Conservation (phyloP, 176 grass and related monocot species). For the Triticum urartu region DNA sequence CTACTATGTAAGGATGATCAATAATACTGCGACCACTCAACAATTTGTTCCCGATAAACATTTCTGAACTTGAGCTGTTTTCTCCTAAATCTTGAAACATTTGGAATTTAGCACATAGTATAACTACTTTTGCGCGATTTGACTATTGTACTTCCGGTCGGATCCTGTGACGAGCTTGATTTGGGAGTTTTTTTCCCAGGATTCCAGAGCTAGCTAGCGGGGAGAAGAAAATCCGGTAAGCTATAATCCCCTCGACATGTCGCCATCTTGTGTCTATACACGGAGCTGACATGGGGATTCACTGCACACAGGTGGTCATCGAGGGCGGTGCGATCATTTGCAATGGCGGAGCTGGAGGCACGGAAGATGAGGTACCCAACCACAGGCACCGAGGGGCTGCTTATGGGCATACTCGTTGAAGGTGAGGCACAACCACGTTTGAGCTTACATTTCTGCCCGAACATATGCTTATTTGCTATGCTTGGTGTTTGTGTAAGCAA, state of each 20-base stretch:
- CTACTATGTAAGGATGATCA: conserved; percentile 31
- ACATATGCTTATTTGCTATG: not conserved
- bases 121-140: not conserved
- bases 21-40: not conserved
- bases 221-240: conserved; percentile 51
- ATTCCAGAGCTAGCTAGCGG: conserved; percentile 44
- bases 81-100: not conserved
- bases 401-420: conserved; percentile 89
- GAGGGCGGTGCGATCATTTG: conserved; percentile 73
- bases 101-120: too few relatives aligned
- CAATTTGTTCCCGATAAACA: not conserved
- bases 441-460: not conserved
- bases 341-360: conserved; percentile 81
- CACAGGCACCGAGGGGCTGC: conserved; percentile 70
- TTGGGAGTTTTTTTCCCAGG: not conserved
- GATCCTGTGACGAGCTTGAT: conserved; percentile 14
- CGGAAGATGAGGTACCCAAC: conserved; percentile 73
- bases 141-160: not conserved
- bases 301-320: conserved; percentile 69
- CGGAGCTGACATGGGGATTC: conserved; percentile 11
- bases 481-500: not conserved
- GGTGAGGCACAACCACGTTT: conserved; percentile 41
- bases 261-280: not conserved
- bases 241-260: not conserved
- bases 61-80: conserved; percentile 9